Evolutionary conservation across 2,329 filamentous ascomycete genomes (phyloP).

Genomic region (Tolypocladium ovalisporum): DNA sequence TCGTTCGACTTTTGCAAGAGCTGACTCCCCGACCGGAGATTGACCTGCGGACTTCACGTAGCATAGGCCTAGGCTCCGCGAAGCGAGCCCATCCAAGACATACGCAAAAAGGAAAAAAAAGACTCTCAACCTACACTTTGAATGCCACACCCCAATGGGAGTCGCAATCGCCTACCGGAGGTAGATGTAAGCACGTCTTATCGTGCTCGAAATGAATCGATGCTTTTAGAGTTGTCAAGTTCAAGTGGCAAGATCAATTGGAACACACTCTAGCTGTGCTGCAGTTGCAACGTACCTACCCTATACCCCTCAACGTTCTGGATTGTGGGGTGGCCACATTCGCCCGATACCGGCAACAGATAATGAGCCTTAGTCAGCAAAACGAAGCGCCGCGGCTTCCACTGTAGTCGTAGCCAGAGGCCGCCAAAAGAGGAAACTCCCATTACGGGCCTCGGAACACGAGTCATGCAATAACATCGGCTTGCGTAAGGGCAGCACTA

Average conservation of each 20-base stretch:
- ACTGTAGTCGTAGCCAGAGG: no score
- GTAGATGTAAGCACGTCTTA: background rate
- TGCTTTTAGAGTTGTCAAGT: background rate
- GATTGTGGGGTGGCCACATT: no score
- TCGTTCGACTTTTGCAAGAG: background rate
- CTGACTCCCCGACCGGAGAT: background rate
- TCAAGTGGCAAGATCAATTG: background rate
- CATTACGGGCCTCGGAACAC: background rate
- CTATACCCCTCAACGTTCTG: no score
- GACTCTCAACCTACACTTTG: background rate
- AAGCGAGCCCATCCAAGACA: background rate
- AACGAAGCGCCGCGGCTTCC: no score
- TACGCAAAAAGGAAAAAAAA: no score
- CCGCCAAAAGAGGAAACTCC: no score
- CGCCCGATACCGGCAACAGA: background rate
- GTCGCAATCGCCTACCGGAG: background rate
- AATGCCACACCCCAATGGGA: background rate
- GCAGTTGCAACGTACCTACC: no score
- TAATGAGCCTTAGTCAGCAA: background rate
- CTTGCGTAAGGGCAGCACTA: background rate
- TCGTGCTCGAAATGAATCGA: background rate
- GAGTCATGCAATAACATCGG: background rate
- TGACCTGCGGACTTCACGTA: background rate
- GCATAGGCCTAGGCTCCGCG: background rate
- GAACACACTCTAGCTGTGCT: background rate